Evolutionary conservation across 75 land plant species (phyloP).

Genomic region (Chamaecyparis obtusa): DNA sequence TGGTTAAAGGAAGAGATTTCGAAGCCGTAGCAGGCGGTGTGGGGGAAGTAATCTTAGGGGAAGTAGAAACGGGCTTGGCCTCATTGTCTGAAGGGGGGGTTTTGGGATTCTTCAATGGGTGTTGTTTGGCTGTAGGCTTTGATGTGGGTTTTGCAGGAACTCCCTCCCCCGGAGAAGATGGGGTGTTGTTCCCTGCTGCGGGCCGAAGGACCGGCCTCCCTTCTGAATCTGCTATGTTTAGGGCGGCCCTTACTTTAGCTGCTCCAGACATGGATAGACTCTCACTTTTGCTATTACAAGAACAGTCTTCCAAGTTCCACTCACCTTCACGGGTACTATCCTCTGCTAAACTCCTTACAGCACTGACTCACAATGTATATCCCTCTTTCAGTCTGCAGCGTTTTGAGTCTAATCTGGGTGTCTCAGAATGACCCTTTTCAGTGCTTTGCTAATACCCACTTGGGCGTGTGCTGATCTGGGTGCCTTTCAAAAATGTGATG

Average conservation of each 20-base stretch:
- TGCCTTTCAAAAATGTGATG: neutral
- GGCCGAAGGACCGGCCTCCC: conserved; percentile 14
- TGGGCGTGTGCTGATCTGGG: neutral
- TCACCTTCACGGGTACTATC: neutral
- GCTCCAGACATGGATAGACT: conserved; percentile 14
- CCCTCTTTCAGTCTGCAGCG: no score
- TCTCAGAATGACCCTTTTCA: neutral
- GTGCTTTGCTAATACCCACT: neutral
- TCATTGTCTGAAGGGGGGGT: neutral
- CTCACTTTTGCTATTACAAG: neutral
- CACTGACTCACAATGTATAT: neutral
- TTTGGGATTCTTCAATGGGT: conserved; percentile 4
- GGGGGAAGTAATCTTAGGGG: neutral
- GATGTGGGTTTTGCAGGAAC: conserved; percentile 6
- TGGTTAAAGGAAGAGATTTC: neutral
- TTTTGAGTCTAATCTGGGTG: no score
- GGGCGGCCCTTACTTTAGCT: conserved; percentile 1
- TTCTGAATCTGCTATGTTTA: conserved; percentile 13
- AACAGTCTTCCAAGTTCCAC: neutral
- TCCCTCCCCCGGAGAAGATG: neutral
- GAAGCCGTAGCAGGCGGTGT: neutral
- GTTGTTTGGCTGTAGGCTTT: conserved; percentile 1
- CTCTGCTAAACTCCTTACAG: neutral
- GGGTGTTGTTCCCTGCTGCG: conserved; percentile 11
- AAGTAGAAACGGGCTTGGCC: neutral